Evolutionary conservation across 179 eudicot genomes (phyloP).

Genomic region (Heliamphora pulchella): DNA sequence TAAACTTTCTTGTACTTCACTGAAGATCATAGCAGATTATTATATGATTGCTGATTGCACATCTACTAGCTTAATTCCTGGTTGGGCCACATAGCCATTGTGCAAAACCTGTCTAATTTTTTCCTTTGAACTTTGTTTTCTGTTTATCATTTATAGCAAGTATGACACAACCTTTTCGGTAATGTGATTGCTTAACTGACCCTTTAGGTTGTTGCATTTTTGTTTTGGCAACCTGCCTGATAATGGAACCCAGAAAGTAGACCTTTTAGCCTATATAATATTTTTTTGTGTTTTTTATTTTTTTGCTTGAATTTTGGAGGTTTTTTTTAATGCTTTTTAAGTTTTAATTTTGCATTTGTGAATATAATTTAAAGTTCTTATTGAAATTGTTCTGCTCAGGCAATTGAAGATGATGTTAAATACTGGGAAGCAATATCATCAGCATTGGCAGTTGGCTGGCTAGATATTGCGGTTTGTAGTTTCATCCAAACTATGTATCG

Average conservation of each 20-base stretch:
- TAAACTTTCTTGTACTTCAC: neutral
- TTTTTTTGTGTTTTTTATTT: too few relatives aligned
- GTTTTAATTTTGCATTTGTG: neutral
- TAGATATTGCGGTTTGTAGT: slow-evolving; percentile 75
- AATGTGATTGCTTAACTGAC: neutral
- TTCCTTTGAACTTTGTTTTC: neutral
- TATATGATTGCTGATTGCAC: slow-evolving; percentile 4
- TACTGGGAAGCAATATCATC: slow-evolving; percentile 84
- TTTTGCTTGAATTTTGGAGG: neutral
- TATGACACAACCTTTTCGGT: neutral
- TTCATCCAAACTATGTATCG: slow-evolving; percentile 1
- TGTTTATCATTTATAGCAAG: neutral
- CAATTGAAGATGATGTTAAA: slow-evolving; percentile 63
- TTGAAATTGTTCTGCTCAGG: slow-evolving; percentile 26
- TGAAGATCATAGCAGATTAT: neutral
- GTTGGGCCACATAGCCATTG: neutral
- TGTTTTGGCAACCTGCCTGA: neutral
- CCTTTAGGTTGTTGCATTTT: neutral
- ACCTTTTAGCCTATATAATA: neutral
- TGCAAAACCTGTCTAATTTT: slow-evolving; percentile 6
- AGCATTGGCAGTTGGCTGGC: slow-evolving; percentile 93
- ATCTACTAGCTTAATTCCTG: neutral
- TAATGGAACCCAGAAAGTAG: slow-evolving; percentile 6
- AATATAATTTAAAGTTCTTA: too few relatives aligned
- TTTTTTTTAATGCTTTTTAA: neutral